These are phyloP conservation scores for Cystobasidiaceae sp. DNA, from an alignment of 1,284 basidiomycete species.

Conservation along the genomic window DNA sequence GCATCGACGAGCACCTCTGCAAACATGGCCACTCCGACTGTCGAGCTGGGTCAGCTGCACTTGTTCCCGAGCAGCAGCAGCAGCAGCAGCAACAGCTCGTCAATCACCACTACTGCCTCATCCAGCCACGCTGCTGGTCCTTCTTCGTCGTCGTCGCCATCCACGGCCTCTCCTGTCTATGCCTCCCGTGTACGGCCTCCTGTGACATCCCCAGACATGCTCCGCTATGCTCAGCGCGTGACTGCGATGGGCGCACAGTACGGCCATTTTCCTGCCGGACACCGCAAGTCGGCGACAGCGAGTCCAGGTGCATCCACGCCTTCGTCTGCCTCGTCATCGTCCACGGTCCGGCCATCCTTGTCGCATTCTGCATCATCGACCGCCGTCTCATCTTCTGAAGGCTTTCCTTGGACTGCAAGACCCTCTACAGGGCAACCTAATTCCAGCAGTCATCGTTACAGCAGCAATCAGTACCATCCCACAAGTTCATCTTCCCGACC, in stretches of 20 bases:
- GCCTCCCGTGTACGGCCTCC: not conserved
- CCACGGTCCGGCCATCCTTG: not conserved
- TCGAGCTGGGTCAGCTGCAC: not conserved
- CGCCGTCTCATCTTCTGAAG: slow-evolving; percentile 8
- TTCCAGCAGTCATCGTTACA: not conserved
- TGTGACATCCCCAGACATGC: slow-evolving; percentile 1
- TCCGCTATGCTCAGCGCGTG: not conserved
- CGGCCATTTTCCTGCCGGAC: no score
- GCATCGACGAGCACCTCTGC: not conserved
- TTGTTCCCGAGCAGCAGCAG: not conserved
- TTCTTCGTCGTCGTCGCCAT: not conserved
- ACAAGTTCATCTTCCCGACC: not conserved
- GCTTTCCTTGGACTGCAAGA: slow-evolving; percentile 18
- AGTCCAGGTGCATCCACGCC: not conserved
- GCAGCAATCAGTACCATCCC: not conserved
- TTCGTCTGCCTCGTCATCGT: not conserved
- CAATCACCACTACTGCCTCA: no score
- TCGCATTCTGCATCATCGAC: not conserved
- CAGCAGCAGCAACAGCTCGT: no score
- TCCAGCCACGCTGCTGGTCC: not conserved
- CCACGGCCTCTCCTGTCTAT: not conserved
- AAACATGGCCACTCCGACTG: slow-evolving; percentile 9
- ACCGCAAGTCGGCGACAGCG: no score
- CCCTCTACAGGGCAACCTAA: not conserved
- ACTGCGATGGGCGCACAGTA: not conserved